Conservation (phyloP, 2,329 filamentous ascomycete genomes). For the Fusarium tuaranense region DNA sequence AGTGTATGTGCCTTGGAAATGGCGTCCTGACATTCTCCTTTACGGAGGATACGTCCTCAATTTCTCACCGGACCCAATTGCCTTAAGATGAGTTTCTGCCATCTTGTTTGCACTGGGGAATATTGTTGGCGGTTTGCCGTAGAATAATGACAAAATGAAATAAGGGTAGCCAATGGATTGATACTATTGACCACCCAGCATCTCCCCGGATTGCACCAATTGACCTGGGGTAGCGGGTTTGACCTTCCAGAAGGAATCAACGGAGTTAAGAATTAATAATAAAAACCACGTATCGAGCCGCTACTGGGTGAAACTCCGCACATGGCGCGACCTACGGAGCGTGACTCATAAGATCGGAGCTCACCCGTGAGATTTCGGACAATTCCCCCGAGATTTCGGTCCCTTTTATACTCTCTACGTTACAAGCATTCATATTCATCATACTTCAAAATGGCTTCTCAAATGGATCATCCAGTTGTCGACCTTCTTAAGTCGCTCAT, state of each 20-base stretch:
- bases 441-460: not conserved
- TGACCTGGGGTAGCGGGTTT: not conserved
- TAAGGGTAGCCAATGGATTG: not conserved
- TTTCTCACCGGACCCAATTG: not conserved
- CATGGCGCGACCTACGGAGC: not conserved
- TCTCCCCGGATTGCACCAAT: not conserved
- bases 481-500: constrained; percentile 50
- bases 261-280: not conserved
- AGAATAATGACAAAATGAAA: not conserved
- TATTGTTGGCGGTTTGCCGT: rapidly evolving
- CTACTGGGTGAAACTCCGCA: not conserved
- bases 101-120: not conserved
- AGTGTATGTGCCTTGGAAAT: not conserved
- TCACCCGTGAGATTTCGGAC: not conserved
- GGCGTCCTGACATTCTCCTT: not conserved
- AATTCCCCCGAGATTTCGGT: not conserved
- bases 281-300: not conserved
- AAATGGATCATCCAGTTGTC: constrained; percentile 40
- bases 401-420: not conserved
- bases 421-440: not conserved
- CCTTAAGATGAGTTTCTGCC: not conserved
- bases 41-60: not conserved
- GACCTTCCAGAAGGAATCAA: not conserved
- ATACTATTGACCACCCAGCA: not conserved
- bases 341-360: not conserved